phyloP scores from a whole-genome alignment of 805 yeast species.

The Saturnispora sanitii region DNA sequence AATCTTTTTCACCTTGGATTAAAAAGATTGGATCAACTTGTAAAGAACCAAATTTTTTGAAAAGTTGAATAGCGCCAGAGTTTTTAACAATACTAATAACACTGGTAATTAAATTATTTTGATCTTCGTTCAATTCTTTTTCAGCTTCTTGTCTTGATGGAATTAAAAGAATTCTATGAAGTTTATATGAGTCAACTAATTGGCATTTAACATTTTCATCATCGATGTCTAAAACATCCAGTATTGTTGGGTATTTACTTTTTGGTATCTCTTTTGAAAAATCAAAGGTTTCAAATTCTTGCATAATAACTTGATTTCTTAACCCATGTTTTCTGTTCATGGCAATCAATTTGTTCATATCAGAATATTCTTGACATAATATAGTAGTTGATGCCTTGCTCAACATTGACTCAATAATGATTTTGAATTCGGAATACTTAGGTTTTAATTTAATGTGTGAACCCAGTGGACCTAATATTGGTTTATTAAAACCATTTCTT shows the following conservation, averaged over 20 bases:
- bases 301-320: conserved; percentile 34
- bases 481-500: conserved; percentile 29
- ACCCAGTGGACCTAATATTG: conserved; percentile 82
- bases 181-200: conserved; percentile 50
- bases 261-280: conserved; percentile 38
- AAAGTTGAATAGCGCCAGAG: conserved; percentile 19
- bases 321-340: not conserved
- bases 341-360: conserved; percentile 3
- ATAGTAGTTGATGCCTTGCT: conserved; percentile 47
- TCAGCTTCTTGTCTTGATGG: conserved; percentile 45
- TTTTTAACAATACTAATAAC: conserved; percentile 20
- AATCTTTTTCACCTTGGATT: conserved; percentile 13
- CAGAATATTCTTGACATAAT: conserved; percentile 45
- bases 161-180: conserved; percentile 51
- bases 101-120: conserved; percentile 18
- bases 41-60: conserved; percentile 20
- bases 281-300: conserved; percentile 50
- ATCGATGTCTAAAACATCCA: conserved; percentile 51
- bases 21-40: conserved; percentile 25
- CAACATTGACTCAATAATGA: conserved; percentile 48
- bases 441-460: conserved; percentile 43
- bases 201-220: conserved; percentile 48
- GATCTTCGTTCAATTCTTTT: conserved; percentile 27
- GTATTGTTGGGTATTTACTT: conserved; percentile 34
- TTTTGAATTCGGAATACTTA: conserved; percentile 47